Evolutionary conservation across 2,329 filamentous ascomycete genomes (phyloP).

Genomic region (Aureobasidium sp.): DNA sequence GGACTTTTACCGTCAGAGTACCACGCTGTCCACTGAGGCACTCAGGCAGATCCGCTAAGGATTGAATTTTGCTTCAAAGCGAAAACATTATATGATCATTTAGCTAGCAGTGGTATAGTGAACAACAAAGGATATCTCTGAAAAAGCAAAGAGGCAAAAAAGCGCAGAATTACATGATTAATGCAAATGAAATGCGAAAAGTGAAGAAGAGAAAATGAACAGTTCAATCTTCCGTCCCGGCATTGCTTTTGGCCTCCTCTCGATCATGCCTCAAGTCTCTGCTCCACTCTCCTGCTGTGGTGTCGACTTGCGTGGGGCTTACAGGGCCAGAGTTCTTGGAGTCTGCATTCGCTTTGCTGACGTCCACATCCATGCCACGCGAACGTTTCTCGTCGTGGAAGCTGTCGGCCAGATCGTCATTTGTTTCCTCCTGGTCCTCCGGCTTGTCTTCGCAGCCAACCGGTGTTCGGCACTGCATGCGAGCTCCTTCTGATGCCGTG

Average conservation of each 20-base stretch:
- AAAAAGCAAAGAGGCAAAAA: not conserved
- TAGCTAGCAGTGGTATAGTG: not conserved
- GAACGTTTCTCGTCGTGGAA: not conserved
- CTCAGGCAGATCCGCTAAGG: not conserved
- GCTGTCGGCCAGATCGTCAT: not conserved
- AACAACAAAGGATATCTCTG: not conserved
- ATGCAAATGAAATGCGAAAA: too few relatives aligned
- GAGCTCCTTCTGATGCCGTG: conserved; percentile 51
- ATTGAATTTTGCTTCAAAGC: not conserved
- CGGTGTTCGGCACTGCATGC: conserved; percentile 54
- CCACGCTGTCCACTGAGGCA: too few relatives aligned
- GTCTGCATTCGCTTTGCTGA: not conserved
- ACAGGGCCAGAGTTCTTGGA: not conserved
- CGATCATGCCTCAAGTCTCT: not conserved
- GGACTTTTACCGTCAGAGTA: not conserved
- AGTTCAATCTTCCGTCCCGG: not conserved
- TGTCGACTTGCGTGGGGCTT: conserved; percentile 13
- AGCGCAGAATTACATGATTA: not conserved
- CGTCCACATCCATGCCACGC: not conserved
- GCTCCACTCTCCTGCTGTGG: conserved; percentile 15
- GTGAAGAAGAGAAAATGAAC: not conserved
- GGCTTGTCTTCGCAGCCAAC: conserved; percentile 48
- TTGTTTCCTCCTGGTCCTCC: not conserved
- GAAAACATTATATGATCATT: not conserved
- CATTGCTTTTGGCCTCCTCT: not conserved